These are phyloP conservation scores for Crassisporium funariophilum DNA, from an alignment of 768 basidiomycete species.

Conservation along the genomic window DNA sequence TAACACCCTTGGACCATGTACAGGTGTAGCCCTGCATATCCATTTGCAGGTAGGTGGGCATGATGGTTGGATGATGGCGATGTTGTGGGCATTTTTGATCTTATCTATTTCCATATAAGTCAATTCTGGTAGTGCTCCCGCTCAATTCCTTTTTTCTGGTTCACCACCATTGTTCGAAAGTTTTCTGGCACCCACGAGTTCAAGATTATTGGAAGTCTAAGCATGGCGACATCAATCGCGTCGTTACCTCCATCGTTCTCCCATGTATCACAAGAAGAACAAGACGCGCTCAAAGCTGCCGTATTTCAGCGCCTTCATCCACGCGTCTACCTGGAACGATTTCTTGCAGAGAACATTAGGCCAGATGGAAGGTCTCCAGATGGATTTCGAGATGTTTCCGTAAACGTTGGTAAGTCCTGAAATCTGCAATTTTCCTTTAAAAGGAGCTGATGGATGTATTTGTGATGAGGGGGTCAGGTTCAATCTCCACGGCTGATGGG, in stretches of 20 bases:
- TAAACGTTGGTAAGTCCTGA: conserved; percentile 76
- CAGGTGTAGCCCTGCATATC: no score
- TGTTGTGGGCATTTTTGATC: neutral
- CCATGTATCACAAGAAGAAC: conserved; percentile 25
- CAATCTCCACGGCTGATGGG: conserved; percentile 91
- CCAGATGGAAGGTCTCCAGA: conserved; percentile 79
- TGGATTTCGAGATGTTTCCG: conserved; percentile 72
- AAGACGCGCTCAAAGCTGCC: conserved; percentile 46
- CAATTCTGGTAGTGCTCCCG: neutral
- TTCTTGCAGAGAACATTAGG: conserved; percentile 73
- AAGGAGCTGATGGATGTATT: neutral
- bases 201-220: no score
- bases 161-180: no score
- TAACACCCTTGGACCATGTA: no score
- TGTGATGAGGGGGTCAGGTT: conserved; percentile 52
- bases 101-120: neutral
- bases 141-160: no score
- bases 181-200: no score
- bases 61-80: no score
- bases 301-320: conserved; percentile 92
- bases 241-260: neutral
- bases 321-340: conserved; percentile 82
- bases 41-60: no score
- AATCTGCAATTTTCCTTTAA: no score
- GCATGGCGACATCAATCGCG: neutral